Conservation (phyloP, 2,329 filamentous ascomycete species). For the Curvularia lunata region DNA sequence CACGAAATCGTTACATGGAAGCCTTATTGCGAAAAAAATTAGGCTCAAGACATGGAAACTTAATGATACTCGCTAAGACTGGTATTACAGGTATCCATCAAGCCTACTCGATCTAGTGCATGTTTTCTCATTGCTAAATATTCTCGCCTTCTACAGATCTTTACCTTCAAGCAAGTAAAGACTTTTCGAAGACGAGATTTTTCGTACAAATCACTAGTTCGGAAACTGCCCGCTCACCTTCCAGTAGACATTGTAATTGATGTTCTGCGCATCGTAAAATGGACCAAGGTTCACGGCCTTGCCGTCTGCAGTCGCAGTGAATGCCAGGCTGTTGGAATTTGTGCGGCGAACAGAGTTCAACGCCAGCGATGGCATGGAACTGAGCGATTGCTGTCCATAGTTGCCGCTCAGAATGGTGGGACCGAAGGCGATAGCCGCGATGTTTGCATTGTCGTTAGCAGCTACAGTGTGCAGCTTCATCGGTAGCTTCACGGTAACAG, state of each 20-base stretch:
- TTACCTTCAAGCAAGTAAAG: too few species aligned
- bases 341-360: slow-evolving; percentile 23
- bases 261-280: slow-evolving; percentile 36
- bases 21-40: too few species aligned
- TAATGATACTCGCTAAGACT: too few species aligned
- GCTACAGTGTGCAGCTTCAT: slow-evolving; percentile 54
- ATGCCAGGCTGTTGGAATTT: slow-evolving; percentile 17
- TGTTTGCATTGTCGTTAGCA: slow-evolving; percentile 55
- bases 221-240: slow-evolving; percentile 13
- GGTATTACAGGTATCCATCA: too few species aligned
- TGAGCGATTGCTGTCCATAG: slow-evolving; percentile 46
- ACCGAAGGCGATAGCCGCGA: slow-evolving; percentile 58
- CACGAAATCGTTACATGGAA: too few species aligned
- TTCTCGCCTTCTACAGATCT: too few species aligned
- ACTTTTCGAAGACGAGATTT: background rate
- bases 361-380: slow-evolving; percentile 22
- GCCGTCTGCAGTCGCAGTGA: slow-evolving; percentile 28
- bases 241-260: slow-evolving; percentile 40
- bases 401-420: slow-evolving; percentile 56
- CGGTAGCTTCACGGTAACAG: slow-evolving; percentile 53
- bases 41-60: too few species aligned
- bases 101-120: too few species aligned
- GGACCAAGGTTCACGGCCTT: slow-evolving; percentile 26
- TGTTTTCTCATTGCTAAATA: too few species aligned
- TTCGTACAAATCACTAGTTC: background rate